Evolutionary conservation across 306 rosid species (phyloP), one percentile per base, ranked within the genome.

Genomic region (Begonia masoniana): DNA sequence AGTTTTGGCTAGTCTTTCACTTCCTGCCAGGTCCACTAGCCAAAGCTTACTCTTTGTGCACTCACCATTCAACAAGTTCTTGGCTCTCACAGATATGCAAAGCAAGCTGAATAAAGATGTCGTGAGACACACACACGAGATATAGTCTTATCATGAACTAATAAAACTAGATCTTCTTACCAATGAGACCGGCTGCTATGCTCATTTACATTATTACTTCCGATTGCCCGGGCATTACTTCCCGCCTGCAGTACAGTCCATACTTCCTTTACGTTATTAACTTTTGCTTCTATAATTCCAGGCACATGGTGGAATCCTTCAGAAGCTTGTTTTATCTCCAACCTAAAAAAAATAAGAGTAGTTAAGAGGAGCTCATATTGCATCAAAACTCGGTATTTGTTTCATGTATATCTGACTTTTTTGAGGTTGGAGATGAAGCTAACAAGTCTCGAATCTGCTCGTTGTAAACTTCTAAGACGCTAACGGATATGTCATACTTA

Each of bases 391-490:
- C 9, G 9, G 39, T 31, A 5, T 7, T 31, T 31, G 39, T 31
- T 31, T 31, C 58, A 52, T 59, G 61, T 54, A 31, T 51, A 21
- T 68, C 76, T 56, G 78, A 87, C 96, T 71, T 80, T 76, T 87
- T 87, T 19, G 85, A 64, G 58, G 82, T 12, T 55, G 79, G 74
- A 31, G 86, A 76, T 50, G 88, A 61, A 65, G 70, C 78, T 11
- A 92, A 73, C 78, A 92, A 74, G 68, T 92, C 99, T 60, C 96
- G 72, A 52, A 92, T 86, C 67, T 92, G 99, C 73, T 92, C 99
- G 21, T 92, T 92, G 75, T 92, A 92, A 63, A 92, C 99, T 81
- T 92, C 99, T 48, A 86, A 70, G 67, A 81, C 96, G 54, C 99
- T 86, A 39, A 92, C 99, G 64, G 87, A 77, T 50, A 92, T 74